Conservation (phyloP, 2,329 filamentous ascomycete genomes). For the Dissoconium aciculare region DNA sequence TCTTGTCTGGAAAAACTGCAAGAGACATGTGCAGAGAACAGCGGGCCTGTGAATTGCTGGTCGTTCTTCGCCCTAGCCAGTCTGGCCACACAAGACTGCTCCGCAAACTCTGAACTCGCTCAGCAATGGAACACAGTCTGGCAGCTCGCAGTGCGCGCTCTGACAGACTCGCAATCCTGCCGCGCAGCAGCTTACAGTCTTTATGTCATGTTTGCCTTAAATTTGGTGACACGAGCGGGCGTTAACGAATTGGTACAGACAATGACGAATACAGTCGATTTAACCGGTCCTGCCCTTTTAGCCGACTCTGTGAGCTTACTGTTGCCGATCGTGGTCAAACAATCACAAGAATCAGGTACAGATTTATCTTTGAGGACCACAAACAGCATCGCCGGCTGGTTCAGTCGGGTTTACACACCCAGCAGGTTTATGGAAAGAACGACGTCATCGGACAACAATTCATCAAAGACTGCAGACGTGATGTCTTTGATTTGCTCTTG, state of each 20-base stretch:
- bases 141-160: constrained; percentile 55
- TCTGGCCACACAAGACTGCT: constrained; percentile 32
- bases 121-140: constrained; percentile 56
- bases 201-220: constrained; percentile 48
- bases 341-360: constrained; percentile 52
- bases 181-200: constrained; percentile 65
- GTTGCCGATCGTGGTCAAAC: constrained; percentile 53
- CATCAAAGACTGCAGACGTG: constrained; percentile 50
- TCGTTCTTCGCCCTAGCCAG: constrained; percentile 65
- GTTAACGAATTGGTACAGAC: constrained; percentile 55
- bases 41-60: constrained; percentile 55
- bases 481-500: constrained; percentile 55
- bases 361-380: constrained; percentile 52
- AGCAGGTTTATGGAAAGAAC: constrained; percentile 44
- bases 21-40: constrained; percentile 44
- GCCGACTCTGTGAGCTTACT: constrained; percentile 66
- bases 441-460: constrained; percentile 50
- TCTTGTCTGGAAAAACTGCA: constrained; percentile 8
- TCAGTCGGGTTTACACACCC: constrained; percentile 68
- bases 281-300: constrained; percentile 63
- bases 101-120: constrained; percentile 30
- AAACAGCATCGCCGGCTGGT: constrained; percentile 64
- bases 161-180: constrained; percentile 56
- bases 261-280: constrained; percentile 61
- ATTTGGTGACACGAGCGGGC: constrained; percentile 51